Base-by-base conservation (phyloP, 768 basidiomycete genomes). In the Boletus bicolor region DNA sequence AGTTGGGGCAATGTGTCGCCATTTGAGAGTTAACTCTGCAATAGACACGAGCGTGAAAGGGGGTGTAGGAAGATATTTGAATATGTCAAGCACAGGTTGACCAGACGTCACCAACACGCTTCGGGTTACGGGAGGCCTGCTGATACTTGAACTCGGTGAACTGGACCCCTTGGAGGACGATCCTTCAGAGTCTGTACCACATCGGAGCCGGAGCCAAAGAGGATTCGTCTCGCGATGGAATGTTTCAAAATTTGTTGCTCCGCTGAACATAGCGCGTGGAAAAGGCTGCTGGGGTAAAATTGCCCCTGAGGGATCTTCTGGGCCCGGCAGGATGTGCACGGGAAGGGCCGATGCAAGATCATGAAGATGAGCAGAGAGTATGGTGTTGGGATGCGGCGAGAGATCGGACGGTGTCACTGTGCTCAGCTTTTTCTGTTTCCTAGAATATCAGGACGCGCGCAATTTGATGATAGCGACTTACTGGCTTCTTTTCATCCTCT, bases 1-100 rank as follows among this genome's bases (percentile, higher is more conserved):
- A 8, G 97, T 98, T 4, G 97, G 97, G n/a, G 97, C 94, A 70
- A 97, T 84, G 74, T 98, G 96, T 55, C 94, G 78, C 97, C 96
- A 99, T 63, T 79, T 82, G 35, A 99, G 77, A 11, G 93, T 95
- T 41, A 86, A 77, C 64, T 85, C 81, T 10, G 91, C 81, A 56
- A 98, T 79, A 3, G 82, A 81, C 35, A 96, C 68, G 39, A 87
- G 80, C n/a, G 88, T 87, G 54, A 82, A 78, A 7, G 84, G 83
- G 7, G 84, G 85, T 8, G 83, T 79, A 11, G 82, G 79, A 41
- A 98, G 76, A 72, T 99, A 99, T 69, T 93, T 95, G 80, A 84
- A 93, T 75, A 98, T 88, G 68, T 99, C 97, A 68, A 98, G 89
- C 21, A 98, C 66, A 6, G 94, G 89, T 70, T 99, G 97, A 6